phyloP scores from a whole-genome alignment of 108 stramenopile species.

The Bacterosira constricta region DNA sequence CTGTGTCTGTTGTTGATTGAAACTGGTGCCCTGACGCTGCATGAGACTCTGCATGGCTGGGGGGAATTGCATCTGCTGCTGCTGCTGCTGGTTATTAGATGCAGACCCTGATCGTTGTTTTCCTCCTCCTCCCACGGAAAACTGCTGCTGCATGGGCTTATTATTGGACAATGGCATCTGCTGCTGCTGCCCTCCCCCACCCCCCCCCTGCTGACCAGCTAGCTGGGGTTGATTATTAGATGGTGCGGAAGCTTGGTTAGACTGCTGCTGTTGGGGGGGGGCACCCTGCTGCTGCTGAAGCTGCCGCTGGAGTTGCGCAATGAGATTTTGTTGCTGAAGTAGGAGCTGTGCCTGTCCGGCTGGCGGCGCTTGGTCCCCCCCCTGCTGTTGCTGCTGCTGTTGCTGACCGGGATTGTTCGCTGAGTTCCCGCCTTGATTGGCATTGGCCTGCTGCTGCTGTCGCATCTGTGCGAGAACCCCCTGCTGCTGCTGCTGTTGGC shows the following conservation, averaged over 20 bases:
- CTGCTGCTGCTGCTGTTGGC: too few relatives aligned
- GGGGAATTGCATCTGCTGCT: not conserved
- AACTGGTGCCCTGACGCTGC: not conserved
- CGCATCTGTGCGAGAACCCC: too few relatives aligned
- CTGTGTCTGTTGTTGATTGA: not conserved
- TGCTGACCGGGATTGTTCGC: too few relatives aligned
- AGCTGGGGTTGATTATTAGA: too few relatives aligned
- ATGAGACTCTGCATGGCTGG: not conserved
- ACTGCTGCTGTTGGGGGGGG: slow-evolving; percentile 19
- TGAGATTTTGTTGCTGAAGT: slow-evolving; percentile 18
- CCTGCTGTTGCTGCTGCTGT: slow-evolving; percentile 14
- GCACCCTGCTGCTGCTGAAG: slow-evolving; percentile 23
- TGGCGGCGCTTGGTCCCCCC: not conserved
- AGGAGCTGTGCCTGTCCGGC: not conserved
- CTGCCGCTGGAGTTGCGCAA: slow-evolving; percentile 24
- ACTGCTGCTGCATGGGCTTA: too few relatives aligned
- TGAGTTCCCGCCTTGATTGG: too few relatives aligned
- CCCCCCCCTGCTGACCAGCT: too few relatives aligned
- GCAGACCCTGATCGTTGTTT: too few relatives aligned
- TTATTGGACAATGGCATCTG: too few relatives aligned
- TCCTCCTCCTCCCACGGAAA: too few relatives aligned
- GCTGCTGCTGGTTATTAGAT: slow-evolving; percentile 6
- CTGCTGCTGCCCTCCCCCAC: not conserved
- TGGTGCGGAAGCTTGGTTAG: too few relatives aligned
- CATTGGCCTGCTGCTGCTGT: too few relatives aligned